Evolutionary conservation across 2,329 filamentous ascomycete genomes (phyloP).

Genomic region (Cordyceps tenuipes): DNA sequence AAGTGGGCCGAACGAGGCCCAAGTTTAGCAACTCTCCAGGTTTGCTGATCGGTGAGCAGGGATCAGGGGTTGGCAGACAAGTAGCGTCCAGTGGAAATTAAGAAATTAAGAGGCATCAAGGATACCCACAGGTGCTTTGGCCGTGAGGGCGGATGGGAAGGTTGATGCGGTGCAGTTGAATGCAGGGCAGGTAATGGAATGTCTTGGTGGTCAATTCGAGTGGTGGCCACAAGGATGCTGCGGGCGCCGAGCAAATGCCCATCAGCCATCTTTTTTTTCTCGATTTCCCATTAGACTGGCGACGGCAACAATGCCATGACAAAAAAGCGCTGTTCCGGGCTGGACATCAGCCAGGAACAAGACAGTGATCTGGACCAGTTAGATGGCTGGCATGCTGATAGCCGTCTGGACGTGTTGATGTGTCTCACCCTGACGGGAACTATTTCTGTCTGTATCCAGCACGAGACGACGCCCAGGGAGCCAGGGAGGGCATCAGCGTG

Average conservation of each 20-base stretch:
- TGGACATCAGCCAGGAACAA: no score
- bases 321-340: no score
- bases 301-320: no score
- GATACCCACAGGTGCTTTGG: background rate
- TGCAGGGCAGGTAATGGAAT: background rate
- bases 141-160: background rate
- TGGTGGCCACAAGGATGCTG: no score
- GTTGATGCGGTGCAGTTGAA: background rate
- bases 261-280: no score
- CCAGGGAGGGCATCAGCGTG: background rate
- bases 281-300: no score
- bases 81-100: slow-evolving; percentile 12
- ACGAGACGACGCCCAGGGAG: background rate
- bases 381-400: background rate
- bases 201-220: background rate
- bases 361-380: background rate
- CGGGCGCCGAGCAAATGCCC: no score
- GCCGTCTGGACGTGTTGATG: background rate
- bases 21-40: slow-evolving; percentile 1
- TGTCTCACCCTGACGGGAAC: slow-evolving; percentile 2
- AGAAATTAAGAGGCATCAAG: slow-evolving; percentile 2
- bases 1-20: slow-evolving; percentile 10
- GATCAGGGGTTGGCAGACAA: background rate
- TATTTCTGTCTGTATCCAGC: background rate
- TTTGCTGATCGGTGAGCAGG: background rate